Evolutionary conservation across 208 protist genomes (phyloP), one percentile per base, ranked within the genome.

Genomic region (Leishmania martiniquensis): DNA sequence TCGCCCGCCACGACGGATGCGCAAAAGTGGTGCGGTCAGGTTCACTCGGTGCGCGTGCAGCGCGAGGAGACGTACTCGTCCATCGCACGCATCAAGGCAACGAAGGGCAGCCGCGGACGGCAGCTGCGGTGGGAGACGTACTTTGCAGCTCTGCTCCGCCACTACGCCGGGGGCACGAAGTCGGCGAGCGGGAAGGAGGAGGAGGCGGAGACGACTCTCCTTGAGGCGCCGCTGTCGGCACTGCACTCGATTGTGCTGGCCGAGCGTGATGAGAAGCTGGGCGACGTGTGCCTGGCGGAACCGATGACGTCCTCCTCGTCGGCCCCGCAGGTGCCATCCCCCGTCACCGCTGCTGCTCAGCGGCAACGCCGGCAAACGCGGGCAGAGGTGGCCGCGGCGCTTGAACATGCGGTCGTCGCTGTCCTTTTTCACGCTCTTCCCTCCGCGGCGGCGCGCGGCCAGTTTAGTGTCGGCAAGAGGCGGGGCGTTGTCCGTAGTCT

Each of bases 371-470:
- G 29, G 37, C 68, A 87, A 63, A 75, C 75, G 37, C 78, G 83
- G 45, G 81, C 78, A 12, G 71, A 88, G 52, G 80, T 95, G 47
- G 92, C 86, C 13, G 90, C 89, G 2, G 68, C 84, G 45, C 85
- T 97, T 55, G 91, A 94, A 79, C 91, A 89, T 66, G 83, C 81
- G 47, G 89, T 95, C 4, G 93, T 97, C 17, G 93, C 90, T 4
- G 81, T 97, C 12, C 89, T 92, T 44, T 84, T 93, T 52, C 82
- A 85, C 59, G 42, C 34, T 10, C 47, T 32, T 12, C 55, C 51
- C n/a, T 75, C 59, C 69, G 34, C 49, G 55, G 47, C 66, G 5
- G 13, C 73, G 45, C 32, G 15, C 44, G 57, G 42, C 62, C 51
- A 55, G 25, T 20, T 65, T 10, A 22, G 20, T 25, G 62, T 29